Conservation (phyloP, 306 rosid genomes). For the Glycine latifolia region DNA sequence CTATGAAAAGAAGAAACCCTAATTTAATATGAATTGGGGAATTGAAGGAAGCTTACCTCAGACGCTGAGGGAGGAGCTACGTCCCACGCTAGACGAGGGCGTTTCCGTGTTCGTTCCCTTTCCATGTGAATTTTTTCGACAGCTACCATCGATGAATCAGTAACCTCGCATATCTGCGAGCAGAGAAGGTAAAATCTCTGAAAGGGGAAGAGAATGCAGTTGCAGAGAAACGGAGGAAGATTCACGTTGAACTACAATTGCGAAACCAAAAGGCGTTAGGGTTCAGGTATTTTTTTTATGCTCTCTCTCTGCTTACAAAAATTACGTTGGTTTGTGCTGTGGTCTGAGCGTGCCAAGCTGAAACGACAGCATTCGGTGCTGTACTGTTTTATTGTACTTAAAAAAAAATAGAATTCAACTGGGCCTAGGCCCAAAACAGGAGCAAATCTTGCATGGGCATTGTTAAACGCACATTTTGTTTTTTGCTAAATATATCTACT, state of each 20-base stretch:
- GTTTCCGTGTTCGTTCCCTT: constrained; percentile 71
- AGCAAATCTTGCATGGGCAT: no score
- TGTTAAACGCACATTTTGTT: no score
- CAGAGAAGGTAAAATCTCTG: not conserved
- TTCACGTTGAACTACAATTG: not conserved
- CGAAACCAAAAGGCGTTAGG: constrained; percentile 7
- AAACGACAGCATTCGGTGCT: not conserved
- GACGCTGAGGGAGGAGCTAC: constrained; percentile 63
- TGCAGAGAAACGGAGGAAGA: not conserved
- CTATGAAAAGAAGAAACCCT: constrained; percentile 47
- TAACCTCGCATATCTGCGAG: constrained; percentile 18
- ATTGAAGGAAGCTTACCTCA: constrained; percentile 57
- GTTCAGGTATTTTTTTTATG: not conserved
- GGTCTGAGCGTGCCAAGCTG: not conserved
- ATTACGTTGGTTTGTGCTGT: not conserved
- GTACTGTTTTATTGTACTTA: not conserved
- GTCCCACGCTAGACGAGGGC: constrained; percentile 90
- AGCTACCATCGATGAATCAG: constrained; percentile 40
- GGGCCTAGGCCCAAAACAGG: no score
- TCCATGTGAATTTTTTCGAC: constrained; percentile 61
- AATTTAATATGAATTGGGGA: constrained; percentile 23
- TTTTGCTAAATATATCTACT: no score
- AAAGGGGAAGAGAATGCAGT: not conserved
- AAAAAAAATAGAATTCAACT: no score
- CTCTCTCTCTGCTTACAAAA: not conserved